phyloP scores from a whole-genome alignment of 805 yeast genomes.

The Wickerhamomyces bovis region DNA sequence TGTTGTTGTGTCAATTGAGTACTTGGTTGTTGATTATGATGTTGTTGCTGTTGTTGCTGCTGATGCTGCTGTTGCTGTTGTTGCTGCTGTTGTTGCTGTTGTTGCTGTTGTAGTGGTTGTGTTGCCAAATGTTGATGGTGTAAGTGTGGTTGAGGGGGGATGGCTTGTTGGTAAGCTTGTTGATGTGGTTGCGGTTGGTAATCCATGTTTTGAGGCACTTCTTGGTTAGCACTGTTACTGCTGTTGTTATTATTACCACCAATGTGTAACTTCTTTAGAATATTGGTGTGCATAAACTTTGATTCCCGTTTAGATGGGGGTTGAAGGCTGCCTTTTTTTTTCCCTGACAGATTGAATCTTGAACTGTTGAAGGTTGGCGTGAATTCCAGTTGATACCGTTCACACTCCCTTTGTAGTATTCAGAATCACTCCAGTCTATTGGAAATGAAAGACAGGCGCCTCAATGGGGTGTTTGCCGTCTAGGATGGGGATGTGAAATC shows the following conservation, averaged over 20 bases:
- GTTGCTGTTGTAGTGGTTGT: too few relatives aligned
- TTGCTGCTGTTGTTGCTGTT: background rate
- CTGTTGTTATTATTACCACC: conserved; percentile 4
- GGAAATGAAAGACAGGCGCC: too few relatives aligned
- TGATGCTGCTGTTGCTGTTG: background rate
- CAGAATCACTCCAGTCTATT: too few relatives aligned
- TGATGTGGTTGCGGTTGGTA: background rate
- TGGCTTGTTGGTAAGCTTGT: conserved; percentile 1
- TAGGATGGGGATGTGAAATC: too few relatives aligned
- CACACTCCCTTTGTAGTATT: too few relatives aligned
- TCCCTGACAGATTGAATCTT: background rate
- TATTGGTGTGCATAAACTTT: conserved; percentile 6
- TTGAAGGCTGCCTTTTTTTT: background rate
- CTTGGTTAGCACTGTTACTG: background rate
- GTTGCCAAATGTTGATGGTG: too few relatives aligned
- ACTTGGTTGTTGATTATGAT: background rate
- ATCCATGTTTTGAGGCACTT: background rate
- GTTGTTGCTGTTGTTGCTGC: conserved; percentile 1
- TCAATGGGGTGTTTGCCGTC: too few relatives aligned
- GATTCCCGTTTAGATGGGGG: background rate
- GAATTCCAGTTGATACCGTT: too few relatives aligned
- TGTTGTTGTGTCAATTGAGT: background rate
- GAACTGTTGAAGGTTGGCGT: background rate
- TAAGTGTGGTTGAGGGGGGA: background rate
- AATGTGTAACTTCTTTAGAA: conserved; percentile 8